Conservation (phyloP, 106 monocot genomes). For the Dactylorhiza incarnata region DNA sequence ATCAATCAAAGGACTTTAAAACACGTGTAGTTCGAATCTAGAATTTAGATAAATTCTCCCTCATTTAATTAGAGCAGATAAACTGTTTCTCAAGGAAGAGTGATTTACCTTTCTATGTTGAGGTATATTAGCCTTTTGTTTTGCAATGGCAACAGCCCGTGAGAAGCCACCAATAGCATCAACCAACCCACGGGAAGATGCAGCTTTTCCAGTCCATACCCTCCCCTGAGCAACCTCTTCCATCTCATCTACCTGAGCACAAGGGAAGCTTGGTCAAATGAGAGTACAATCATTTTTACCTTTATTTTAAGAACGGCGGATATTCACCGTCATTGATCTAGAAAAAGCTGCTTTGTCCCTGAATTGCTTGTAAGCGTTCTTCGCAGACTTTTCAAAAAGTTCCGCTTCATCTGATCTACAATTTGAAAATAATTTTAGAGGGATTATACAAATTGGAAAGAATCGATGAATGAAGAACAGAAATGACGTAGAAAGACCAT, state of each 20-base stretch:
- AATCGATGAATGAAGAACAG: background rate
- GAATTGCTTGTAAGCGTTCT: constrained; percentile 55
- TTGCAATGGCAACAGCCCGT: constrained; percentile 89
- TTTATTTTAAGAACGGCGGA: background rate
- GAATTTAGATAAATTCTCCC: background rate
- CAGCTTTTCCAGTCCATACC: constrained; percentile 88
- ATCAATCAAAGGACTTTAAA: no score
- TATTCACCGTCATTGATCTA: constrained; percentile 81
- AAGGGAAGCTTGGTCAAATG: background rate
- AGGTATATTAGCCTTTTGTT: constrained; percentile 76
- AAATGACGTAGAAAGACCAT: background rate
- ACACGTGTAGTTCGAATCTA: background rate
- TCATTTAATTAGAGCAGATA: background rate
- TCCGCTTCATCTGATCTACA: constrained; percentile 80
- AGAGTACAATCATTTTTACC: background rate
- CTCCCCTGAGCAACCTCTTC: constrained; percentile 90
- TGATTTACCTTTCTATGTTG: constrained; percentile 50
- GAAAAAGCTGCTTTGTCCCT: constrained; percentile 92
- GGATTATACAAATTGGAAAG: background rate
- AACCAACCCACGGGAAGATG: constrained; percentile 66
- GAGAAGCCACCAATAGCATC: constrained; percentile 88
- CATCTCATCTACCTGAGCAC: constrained; percentile 77
- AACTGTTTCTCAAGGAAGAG: background rate
- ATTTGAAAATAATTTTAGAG: background rate
- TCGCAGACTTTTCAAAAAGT: constrained; percentile 68